Conservation (phyloP, 345 rosid species). For the Eucalyptus caleyi region DNA sequence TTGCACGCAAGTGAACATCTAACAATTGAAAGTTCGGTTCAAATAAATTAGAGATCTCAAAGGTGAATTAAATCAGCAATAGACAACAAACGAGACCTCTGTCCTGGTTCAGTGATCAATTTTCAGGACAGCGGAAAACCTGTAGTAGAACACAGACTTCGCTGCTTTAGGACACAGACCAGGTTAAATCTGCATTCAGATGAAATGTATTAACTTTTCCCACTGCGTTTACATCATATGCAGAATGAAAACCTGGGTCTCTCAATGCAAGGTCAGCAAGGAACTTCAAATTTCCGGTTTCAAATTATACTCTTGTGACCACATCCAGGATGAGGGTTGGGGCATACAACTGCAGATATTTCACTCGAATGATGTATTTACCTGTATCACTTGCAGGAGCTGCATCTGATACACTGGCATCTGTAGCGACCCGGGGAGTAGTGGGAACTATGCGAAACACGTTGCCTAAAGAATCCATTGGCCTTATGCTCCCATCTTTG, state of each 20-base stretch:
- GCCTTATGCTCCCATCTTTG: conserved; percentile 45
- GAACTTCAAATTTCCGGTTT: background rate
- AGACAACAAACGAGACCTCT: background rate
- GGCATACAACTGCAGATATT: background rate
- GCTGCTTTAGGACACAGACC: background rate
- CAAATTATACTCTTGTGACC: background rate
- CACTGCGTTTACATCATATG: background rate
- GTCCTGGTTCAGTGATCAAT: background rate
- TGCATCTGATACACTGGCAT: conserved; percentile 6
- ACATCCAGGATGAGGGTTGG: background rate
- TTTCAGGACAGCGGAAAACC: background rate
- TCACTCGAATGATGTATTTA: conserved; percentile 7
- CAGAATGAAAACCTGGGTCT: background rate
- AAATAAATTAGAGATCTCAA: background rate
- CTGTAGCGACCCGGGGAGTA: conserved; percentile 26
- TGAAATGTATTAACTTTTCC: background rate
- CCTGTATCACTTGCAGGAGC: conserved; percentile 21
- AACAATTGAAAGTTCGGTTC: background rate
- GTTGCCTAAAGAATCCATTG: conserved; percentile 24
- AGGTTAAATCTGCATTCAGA: background rate
- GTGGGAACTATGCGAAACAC: conserved; percentile 63
- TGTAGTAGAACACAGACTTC: background rate
- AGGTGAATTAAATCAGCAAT: background rate
- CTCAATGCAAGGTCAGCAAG: background rate
- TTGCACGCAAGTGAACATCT: background rate